Conservation (phyloP, 352 stramenopile genomes). For the Globisporangium sylvaticum region DNA sequence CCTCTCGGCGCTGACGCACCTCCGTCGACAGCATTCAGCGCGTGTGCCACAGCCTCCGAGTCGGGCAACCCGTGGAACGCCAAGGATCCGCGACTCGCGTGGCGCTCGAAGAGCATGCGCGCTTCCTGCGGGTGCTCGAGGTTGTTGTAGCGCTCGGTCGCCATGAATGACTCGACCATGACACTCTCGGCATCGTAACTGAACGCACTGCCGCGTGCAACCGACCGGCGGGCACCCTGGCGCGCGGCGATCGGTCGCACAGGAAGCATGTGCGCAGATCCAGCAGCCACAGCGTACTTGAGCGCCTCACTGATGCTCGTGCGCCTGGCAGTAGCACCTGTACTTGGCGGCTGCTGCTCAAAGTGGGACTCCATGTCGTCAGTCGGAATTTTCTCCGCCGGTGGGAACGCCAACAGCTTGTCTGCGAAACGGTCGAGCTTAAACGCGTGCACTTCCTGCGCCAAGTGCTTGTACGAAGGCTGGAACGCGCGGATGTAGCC, state of each 20-base stretch:
- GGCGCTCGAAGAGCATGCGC: conserved; percentile 65
- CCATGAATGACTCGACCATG: conserved; percentile 88
- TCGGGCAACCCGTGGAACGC: conserved; percentile 63
- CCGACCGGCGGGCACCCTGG: conserved; percentile 24
- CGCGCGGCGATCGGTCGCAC: conserved; percentile 23
- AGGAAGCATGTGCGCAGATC: conserved; percentile 17
- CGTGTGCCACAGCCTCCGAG: conserved; percentile 13
- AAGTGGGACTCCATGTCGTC: conserved; percentile 33
- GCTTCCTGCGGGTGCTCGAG: conserved; percentile 35
- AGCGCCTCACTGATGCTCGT: conserved; percentile 11
- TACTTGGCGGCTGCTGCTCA: background rate
- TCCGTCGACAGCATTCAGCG: conserved; percentile 14
- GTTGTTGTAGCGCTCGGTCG: conserved; percentile 57
- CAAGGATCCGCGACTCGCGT: conserved; percentile 80
- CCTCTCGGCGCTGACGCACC: conserved; percentile 9
- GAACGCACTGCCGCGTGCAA: conserved; percentile 73
- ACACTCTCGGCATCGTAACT: conserved; percentile 88
- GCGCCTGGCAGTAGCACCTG: background rate
- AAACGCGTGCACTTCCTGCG: conserved; percentile 78
- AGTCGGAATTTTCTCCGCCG: conserved; percentile 59
- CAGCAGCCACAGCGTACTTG: conserved; percentile 19
- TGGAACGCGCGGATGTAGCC: conserved; percentile 78
- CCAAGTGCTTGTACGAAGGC: conserved; percentile 83
- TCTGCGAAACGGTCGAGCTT: conserved; percentile 54
- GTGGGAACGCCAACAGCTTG: conserved; percentile 74